Percentiles rank a stretch among this genome's conserved stretches.
These are phyloP conservation scores for Trichosporon sp. DNA, from an alignment of 1,284 basidiomycete species.

Conservation along the genomic window DNA sequence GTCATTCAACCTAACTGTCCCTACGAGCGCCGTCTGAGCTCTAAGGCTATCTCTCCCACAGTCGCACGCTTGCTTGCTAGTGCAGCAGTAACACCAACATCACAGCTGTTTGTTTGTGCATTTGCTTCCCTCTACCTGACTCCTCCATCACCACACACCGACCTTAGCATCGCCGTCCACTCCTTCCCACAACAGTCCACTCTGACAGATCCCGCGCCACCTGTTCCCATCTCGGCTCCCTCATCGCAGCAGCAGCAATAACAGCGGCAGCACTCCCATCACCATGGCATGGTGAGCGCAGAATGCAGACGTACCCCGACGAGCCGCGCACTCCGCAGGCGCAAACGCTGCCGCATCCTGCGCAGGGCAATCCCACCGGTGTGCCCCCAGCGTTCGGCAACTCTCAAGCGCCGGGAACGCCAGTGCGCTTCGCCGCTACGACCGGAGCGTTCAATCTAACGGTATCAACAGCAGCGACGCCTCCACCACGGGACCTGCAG, in stretches of 20 bases:
- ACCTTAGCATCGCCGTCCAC: no score
- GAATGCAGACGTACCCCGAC: not conserved
- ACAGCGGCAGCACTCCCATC: not conserved
- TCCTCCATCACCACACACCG: not conserved
- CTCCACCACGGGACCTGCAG: not conserved
- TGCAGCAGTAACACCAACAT: no score
- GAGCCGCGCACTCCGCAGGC: slow-evolving; percentile 2
- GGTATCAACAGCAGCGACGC: not conserved
- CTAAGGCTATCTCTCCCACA: not conserved
- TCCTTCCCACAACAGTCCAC: no score
- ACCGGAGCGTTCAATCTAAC: slow-evolving; percentile 36
- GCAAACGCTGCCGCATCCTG: not conserved
- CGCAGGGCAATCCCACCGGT: not conserved
- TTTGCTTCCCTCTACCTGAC: not conserved
- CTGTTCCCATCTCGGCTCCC: not conserved
- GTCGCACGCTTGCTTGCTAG: not conserved
- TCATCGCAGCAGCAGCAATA: no score
- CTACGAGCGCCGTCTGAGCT: no score
- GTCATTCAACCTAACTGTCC: not conserved
- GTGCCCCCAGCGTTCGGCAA: slow-evolving; percentile 1
- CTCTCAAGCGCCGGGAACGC: not conserved
- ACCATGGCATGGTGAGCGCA: not conserved
- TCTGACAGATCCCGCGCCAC: not conserved
- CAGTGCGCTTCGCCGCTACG: slow-evolving; percentile 29
- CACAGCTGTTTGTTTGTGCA: not conserved